Evolutionary conservation across 305 asterid genomes (phyloP).

Genomic region (Ilex paraguariensis): DNA sequence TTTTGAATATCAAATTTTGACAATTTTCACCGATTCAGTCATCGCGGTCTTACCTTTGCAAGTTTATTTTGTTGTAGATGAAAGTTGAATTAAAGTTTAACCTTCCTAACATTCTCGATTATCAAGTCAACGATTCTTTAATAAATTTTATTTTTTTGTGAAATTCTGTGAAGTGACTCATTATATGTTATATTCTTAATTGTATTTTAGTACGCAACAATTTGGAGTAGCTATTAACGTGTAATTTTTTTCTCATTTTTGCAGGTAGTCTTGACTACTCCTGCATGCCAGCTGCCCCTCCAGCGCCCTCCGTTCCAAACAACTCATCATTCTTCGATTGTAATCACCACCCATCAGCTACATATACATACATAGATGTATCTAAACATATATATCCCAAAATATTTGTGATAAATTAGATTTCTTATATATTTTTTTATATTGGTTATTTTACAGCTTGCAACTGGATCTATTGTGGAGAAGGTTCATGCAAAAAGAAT

Average conservation of each 20-base stretch:
- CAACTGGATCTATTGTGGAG: slow-evolving; percentile 16
- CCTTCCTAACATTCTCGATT: too few relatives aligned
- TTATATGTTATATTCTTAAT: too few relatives aligned
- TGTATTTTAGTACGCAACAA: not conserved
- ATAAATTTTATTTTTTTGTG: too few relatives aligned
- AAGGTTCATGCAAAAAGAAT: too few relatives aligned
- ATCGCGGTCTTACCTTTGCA: not conserved
- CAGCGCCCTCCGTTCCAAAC: slow-evolving; percentile 43
- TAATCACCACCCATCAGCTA: slow-evolving; percentile 17
- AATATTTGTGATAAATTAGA: not conserved
- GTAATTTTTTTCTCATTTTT: not conserved
- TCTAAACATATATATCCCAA: not conserved
- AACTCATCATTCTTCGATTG: slow-evolving; percentile 58
- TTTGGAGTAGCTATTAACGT: not conserved
- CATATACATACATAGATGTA: not conserved
- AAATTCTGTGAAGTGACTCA: too few relatives aligned
- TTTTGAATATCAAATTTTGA: too few relatives aligned
- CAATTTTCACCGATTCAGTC: not conserved
- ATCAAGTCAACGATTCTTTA: too few relatives aligned
- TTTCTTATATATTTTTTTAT: not conserved
- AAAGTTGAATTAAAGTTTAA: too few relatives aligned
- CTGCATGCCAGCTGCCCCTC: slow-evolving; percentile 77
- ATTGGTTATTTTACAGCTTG: slow-evolving; percentile 38
- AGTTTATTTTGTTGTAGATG: not conserved
- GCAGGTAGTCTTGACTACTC: slow-evolving; percentile 74